Evolutionary conservation across 2,329 filamentous ascomycete genomes (phyloP).

Genomic region (Dactylellina leptospora): DNA sequence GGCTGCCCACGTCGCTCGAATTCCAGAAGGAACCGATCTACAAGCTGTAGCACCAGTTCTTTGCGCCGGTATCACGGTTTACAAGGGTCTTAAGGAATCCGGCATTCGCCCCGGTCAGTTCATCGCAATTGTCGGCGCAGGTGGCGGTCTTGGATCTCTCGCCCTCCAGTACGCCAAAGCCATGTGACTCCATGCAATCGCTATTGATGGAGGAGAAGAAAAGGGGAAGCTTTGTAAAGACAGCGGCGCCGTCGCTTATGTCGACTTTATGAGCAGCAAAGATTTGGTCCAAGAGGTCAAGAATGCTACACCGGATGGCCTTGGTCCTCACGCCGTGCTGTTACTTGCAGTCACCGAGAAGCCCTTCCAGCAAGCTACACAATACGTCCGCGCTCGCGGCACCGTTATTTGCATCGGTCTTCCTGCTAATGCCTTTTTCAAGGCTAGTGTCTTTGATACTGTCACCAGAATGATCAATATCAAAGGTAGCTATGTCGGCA

Average conservation of each 20-base stretch:
- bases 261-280: constrained; percentile 80
- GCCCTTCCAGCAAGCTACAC: constrained; percentile 93
- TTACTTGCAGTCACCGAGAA: constrained; percentile 86
- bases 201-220: constrained; percentile 83
- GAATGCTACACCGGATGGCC: constrained; percentile 78
- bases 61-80: constrained; percentile 86
- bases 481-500: constrained; percentile 92
- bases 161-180: constrained; percentile 81
- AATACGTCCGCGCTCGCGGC: constrained; percentile 84
- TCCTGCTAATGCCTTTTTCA: constrained; percentile 79
- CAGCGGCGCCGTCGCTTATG: constrained; percentile 76
- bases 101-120: constrained; percentile 76
- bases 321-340: constrained; percentile 86
- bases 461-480: constrained; percentile 91
- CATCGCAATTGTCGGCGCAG: constrained; percentile 85
- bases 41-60: constrained; percentile 82
- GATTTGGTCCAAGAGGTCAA: constrained; percentile 87
- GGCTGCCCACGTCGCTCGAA: constrained; percentile 81
- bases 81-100: constrained; percentile 90
- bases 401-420: constrained; percentile 88
- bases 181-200: constrained; percentile 83
- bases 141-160: constrained; percentile 77
- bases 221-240: constrained; percentile 75
- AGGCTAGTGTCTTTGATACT: constrained; percentile 86
- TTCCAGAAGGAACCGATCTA: constrained; percentile 78